These are phyloP conservation scores for Mycena citricolor DNA, from an alignment of 1,284 basidiomycete species.

Conservation along the genomic window DNA sequence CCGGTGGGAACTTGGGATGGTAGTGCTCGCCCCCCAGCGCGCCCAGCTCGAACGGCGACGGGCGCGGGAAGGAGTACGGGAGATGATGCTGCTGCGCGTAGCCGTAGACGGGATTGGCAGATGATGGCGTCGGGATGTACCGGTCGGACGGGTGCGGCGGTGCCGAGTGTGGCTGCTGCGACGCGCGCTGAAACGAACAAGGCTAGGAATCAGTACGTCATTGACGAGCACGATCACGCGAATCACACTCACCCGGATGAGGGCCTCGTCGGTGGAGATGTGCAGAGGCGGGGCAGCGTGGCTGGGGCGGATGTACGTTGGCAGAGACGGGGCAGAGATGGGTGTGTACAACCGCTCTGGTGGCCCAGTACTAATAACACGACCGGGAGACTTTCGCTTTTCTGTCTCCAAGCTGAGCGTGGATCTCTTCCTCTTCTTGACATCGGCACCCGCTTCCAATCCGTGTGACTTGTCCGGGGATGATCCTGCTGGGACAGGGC, in stretches of 20 bases:
- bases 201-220: neutral
- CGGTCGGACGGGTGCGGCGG: neutral
- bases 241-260: conserved; percentile 7
- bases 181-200: neutral
- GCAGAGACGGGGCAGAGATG: too few relatives aligned
- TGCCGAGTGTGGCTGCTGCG: conserved; percentile 5
- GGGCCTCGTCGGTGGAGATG: conserved; percentile 17
- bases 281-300: conserved; percentile 5
- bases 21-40: conserved; percentile 4
- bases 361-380: too few relatives aligned
- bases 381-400: too few relatives aligned
- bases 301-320: too few relatives aligned
- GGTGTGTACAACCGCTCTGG: too few relatives aligned
- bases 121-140: neutral
- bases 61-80: conserved; percentile 2
- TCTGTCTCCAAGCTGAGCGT: too few relatives aligned
- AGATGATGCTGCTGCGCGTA: too few relatives aligned
- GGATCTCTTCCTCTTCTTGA: too few relatives aligned
- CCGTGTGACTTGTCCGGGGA: too few relatives aligned
- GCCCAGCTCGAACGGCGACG: conserved; percentile 4
- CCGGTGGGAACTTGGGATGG: conserved; percentile 17
- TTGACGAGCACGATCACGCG: neutral
- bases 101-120: conserved; percentile 2
- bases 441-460: too few relatives aligned
- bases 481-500: too few relatives aligned